Base-by-base conservation (phyloP, 176 grass and related monocot genomes). In the Olyra latifolia region DNA sequence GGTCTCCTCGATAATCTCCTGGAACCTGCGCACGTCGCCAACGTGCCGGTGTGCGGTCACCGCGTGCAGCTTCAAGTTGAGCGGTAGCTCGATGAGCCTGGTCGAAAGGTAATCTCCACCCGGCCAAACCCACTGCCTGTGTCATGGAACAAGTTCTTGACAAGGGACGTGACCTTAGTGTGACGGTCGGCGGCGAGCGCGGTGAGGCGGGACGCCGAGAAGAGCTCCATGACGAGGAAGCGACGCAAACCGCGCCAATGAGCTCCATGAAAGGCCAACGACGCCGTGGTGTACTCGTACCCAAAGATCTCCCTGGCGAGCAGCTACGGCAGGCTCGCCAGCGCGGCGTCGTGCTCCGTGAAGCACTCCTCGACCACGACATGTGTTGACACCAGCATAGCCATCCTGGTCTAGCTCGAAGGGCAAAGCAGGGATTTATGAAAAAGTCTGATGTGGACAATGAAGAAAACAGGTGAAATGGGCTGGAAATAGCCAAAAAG, bases 331-430 rank as follows among this genome's bases (percentile, higher is more conserved):
- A 88, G 63, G 35, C 68, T 74, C 4, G 86, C 91, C 30, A 97
- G 74, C 43, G 76, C 52, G 55, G 84, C 80, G 75, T 97, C 90
- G 53, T 76, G 45, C 42, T 28, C 64, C 6, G 90, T 87, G 80
- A 97, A 88, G 85, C 93, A 97, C 77, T 90, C 88, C n/a, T 86
- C 93, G 27, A 85, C 90, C 4, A 78, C 46, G 61, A 38, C 71
- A 77, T 81, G 45, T 4, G 54, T 11, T 3, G 93, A 97, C 58
- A 97, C 83, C 12, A 97, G 48, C 23, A 97, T n/a, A n/a, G n/a
- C n/a, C n/a, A n/a, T n/a, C n/a, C n/a, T n/a, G n/a, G n/a, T n/a
- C n/a, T n/a, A n/a, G n/a, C n/a, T n/a, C n/a, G n/a, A n/a, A n/a
- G n/a, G n/a, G n/a, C n/a, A n/a, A n/a, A n/a, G n/a, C n/a, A n/a